These are phyloP conservation scores for Diphasiastrum complanatum DNA, from an alignment of 83 land plant species.

Conservation along the genomic window DNA sequence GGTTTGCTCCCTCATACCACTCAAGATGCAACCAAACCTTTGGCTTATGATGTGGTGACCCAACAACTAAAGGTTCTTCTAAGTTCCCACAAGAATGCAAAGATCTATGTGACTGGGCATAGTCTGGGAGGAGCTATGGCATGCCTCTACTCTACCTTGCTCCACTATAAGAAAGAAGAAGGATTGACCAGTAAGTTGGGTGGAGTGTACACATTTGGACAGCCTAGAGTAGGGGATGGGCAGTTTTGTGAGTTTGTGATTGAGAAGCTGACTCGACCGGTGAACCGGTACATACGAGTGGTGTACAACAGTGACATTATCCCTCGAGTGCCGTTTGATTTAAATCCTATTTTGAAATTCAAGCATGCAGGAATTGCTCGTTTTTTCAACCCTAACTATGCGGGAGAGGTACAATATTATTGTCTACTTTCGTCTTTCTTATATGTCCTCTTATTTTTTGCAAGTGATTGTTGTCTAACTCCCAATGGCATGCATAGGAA, in stretches of 20 bases:
- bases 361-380: constrained; percentile 65
- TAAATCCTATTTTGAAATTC: constrained; percentile 36
- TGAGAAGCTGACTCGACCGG: constrained; percentile 14
- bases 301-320: constrained; percentile 65
- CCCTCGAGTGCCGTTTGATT: constrained; percentile 70
- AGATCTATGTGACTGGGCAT: constrained; percentile 66
- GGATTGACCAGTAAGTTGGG: constrained; percentile 31
- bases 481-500: too few species aligned
- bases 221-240: constrained; percentile 62
- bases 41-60: constrained; percentile 52
- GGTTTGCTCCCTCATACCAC: neutral
- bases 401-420: constrained; percentile 38
- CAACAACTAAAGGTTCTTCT: constrained; percentile 27
- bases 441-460: too few species aligned
- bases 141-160: constrained; percentile 38
- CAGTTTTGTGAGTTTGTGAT: constrained; percentile 38
- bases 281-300: constrained; percentile 40
- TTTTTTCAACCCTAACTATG: constrained; percentile 44
- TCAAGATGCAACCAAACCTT: constrained; percentile 1
- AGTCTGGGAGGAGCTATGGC: constrained; percentile 81
- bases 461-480: too few species aligned
- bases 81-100: constrained; percentile 36
- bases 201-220: constrained; percentile 68
- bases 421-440: neutral
- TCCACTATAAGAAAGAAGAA: constrained; percentile 41